Conservation (phyloP, 2,329 filamentous ascomycete species). For the Xylaria arbuscula region DNA sequence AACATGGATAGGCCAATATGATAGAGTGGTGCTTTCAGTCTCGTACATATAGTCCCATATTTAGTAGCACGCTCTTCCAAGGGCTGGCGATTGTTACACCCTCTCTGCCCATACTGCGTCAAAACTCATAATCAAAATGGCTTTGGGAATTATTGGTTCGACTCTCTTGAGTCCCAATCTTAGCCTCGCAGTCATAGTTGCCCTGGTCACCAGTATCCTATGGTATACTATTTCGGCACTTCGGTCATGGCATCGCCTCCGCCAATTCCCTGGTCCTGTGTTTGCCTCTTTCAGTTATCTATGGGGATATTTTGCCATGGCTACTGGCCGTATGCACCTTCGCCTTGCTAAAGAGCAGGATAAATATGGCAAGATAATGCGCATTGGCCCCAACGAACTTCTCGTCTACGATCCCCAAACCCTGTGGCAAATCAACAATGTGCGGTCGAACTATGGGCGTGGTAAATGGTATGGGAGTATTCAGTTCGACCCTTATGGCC, state of each 20-base stretch:
- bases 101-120: not conserved
- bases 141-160: not conserved
- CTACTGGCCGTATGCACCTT: conserved; percentile 38
- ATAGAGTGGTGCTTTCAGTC: not conserved
- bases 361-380: conserved; percentile 46
- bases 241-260: conserved; percentile 44
- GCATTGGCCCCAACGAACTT: conserved; percentile 48
- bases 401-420: conserved; percentile 45
- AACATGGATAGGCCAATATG: not conserved
- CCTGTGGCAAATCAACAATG: conserved; percentile 45
- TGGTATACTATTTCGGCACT: conserved; percentile 38
- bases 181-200: not conserved
- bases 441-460: conserved; percentile 46
- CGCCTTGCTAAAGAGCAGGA: conserved; percentile 40
- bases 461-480: conserved; percentile 45
- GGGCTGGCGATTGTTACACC: not conserved
- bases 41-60: not conserved
- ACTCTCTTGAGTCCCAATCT: not conserved
- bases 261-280: conserved; percentile 45
- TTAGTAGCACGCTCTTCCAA: not conserved
- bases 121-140: conserved; percentile 14
- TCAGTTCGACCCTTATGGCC: conserved; percentile 45
- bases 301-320: conserved; percentile 43
- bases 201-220: conserved; percentile 21
- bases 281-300: conserved; percentile 46